Evolutionary conservation across 495 filamentous ascomycete genomes (phyloP).

Genomic region (Glarea lozoyensis): DNA sequence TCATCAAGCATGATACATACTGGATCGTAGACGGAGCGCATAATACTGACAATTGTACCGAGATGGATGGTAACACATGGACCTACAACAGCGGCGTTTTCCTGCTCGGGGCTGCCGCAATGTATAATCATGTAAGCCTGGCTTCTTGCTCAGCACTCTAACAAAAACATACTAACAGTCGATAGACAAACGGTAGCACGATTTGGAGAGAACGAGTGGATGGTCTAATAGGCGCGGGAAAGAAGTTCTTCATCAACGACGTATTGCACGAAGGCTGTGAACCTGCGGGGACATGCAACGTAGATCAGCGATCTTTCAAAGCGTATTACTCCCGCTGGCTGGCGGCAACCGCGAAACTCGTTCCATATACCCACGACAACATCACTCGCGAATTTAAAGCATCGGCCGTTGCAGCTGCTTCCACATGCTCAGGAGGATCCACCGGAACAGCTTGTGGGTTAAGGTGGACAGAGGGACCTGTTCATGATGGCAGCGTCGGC

Average conservation of each 20-base stretch:
- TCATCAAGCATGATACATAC: slow-evolving; percentile 46
- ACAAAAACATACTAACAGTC: too few relatives aligned
- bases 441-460: slow-evolving; percentile 55
- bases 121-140: slow-evolving; percentile 55
- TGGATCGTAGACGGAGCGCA: slow-evolving; percentile 61
- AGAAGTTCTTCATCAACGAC: slow-evolving; percentile 37
- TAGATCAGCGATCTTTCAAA: slow-evolving; percentile 75
- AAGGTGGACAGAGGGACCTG: slow-evolving; percentile 52
- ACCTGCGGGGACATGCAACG: slow-evolving; percentile 9
- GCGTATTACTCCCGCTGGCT: slow-evolving; percentile 81
- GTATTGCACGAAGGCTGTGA: slow-evolving; percentile 70
- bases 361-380: slow-evolving; percentile 51
- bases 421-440: slow-evolving; percentile 55
- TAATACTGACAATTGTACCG: slow-evolving; percentile 40
- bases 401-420: slow-evolving; percentile 57
- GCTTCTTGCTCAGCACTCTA: not conserved
- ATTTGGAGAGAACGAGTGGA: slow-evolving; percentile 19
- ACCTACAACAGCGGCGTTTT: slow-evolving; percentile 58
- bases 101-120: slow-evolving; percentile 54
- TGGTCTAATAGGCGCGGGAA: slow-evolving; percentile 13
- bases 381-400: slow-evolving; percentile 53
- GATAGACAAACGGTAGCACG: slow-evolving; percentile 36
- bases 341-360: slow-evolving; percentile 56
- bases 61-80: slow-evolving; percentile 48
- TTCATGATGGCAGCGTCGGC: slow-evolving; percentile 49